Evolutionary conservation across 768 basidiomycete species (phyloP), one percentile per base, ranked within the genome.

Genomic region (Tricholoma furcatifolium): DNA sequence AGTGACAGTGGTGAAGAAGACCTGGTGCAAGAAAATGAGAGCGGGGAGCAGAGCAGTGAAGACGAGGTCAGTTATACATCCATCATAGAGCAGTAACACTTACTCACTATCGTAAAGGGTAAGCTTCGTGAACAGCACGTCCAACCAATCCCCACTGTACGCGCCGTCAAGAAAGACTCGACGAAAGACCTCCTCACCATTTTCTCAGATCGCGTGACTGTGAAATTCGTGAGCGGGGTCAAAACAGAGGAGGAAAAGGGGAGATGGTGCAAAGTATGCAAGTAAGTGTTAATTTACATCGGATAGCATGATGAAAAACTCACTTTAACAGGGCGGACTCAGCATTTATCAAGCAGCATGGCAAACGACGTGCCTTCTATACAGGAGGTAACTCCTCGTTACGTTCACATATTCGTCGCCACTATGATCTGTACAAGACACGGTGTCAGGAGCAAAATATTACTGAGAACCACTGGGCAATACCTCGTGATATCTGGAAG

Each of bases 361-460:
- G 54, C 9, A 48, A 49, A 30, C 48, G 31, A 4, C 50, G 54
- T 41, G 40, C 35, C 1, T 56, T 60, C 24, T 55, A 53, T 41
- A 41, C 32, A 18, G 51, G 58, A n/a, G 40, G 58, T 20, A 58
- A 59, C 46, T 59, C 34, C 4, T 53, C 50, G 5, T 56, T 47
- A 43, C 27, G 35, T 6, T 14, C 23, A 35, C 60, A 61, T 50
- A 61, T 61, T 17, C 32, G 45, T 11, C 57, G 59, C 21, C 60
- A 61, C 31, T 61, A 59, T 34, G 31, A 54, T 20, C 23, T 47
- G 15, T 55, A 55, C 30, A 46, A 55, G 34, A 10, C 14, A 20
- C 9, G 20, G 2, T 55, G 54, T 36, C 14, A 32, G 12, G 43
- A 30, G 20, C 7, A 18, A 10, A 4, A 30, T 6, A 50, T 55